Conservation (phyloP, 2,329 filamentous ascomycete species). For the Hypocrella siamensis region DNA sequence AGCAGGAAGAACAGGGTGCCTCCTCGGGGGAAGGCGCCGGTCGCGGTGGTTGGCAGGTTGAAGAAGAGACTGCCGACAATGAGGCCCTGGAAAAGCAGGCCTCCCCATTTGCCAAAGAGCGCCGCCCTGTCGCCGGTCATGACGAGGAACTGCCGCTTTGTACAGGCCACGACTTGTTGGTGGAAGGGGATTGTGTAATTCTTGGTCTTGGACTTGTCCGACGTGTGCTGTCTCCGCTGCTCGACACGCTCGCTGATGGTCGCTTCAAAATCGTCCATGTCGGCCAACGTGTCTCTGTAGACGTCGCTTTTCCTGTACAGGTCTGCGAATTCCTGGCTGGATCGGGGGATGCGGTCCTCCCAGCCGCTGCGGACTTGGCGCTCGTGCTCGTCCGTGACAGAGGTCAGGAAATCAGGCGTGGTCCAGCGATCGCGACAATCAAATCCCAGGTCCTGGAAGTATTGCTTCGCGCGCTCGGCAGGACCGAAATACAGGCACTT, state of each 20-base stretch:
- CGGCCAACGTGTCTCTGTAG: conserved; percentile 43
- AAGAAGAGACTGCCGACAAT: conserved; percentile 73
- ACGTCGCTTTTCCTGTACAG: conserved; percentile 48
- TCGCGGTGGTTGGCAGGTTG: conserved; percentile 41
- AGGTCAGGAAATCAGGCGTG: conserved; percentile 61
- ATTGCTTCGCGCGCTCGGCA: conserved; percentile 45
- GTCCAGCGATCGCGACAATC: conserved; percentile 56
- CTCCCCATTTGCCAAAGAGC: conserved; percentile 65
- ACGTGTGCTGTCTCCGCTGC: conserved; percentile 41
- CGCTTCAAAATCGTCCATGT: conserved; percentile 47
- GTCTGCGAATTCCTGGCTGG: conserved; percentile 47
- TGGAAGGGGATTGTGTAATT: conserved; percentile 64
- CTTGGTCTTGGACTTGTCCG: conserved; percentile 49
- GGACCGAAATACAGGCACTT: conserved; percentile 59
- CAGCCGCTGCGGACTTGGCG: conserved; percentile 50
- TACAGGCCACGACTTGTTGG: conserved; percentile 55
- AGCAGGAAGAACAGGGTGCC: conserved; percentile 34
- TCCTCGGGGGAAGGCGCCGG: conserved; percentile 44
- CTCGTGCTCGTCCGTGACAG: conserved; percentile 59
- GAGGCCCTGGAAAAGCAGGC: conserved; percentile 56
- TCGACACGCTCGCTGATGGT: conserved; percentile 36
- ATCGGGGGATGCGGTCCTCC: conserved; percentile 52
- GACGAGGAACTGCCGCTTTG: conserved; percentile 64
- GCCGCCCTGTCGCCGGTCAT: conserved; percentile 61
- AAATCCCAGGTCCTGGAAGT: conserved; percentile 59